These are phyloP conservation scores for Cyberlindnera lachancei DNA, from an alignment of 805 yeast genomes.

Conservation along the genomic window DNA sequence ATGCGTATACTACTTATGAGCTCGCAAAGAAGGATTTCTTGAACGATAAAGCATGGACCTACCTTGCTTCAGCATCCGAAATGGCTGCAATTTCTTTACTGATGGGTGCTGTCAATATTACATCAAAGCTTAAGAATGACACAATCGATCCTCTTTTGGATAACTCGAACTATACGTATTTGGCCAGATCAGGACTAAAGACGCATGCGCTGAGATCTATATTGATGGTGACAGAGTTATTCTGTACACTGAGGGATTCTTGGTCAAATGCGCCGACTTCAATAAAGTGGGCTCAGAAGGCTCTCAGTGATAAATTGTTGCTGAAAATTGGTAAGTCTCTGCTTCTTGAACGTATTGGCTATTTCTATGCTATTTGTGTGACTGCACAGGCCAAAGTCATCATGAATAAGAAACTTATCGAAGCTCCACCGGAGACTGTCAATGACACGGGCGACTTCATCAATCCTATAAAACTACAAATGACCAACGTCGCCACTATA, in stretches of 20 bases:
- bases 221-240: conserved; percentile 63
- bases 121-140: conserved; percentile 34
- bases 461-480: conserved; percentile 31
- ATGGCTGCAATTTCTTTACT: conserved; percentile 72
- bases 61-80: conserved; percentile 81
- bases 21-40: conserved; percentile 68
- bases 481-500: conserved; percentile 30
- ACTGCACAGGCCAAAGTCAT: conserved; percentile 29
- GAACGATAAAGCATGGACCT: conserved; percentile 72
- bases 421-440: conserved; percentile 7
- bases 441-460: conserved; percentile 4
- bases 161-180: conserved; percentile 64
- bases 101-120: conserved; percentile 42
- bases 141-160: conserved; percentile 46
- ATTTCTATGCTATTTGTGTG: conserved; percentile 40
- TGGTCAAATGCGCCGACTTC: conserved; percentile 37
- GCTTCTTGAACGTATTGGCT: conserved; percentile 45
- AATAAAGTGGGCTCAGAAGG: conserved; percentile 36
- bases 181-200: conserved; percentile 61
- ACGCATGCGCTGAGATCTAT: conserved; percentile 66
- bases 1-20: conserved; percentile 80
- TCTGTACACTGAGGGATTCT: conserved; percentile 35
- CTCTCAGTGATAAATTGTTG: conserved; percentile 36
- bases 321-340: conserved; percentile 42
- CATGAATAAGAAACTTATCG: conserved; percentile 21